A percentile compares a stretch with the other conserved stretches of the same genome.
phyloP scores from a whole-genome alignment of 2,329 filamentous ascomycete genomes.

The Fusarium nurragi region DNA sequence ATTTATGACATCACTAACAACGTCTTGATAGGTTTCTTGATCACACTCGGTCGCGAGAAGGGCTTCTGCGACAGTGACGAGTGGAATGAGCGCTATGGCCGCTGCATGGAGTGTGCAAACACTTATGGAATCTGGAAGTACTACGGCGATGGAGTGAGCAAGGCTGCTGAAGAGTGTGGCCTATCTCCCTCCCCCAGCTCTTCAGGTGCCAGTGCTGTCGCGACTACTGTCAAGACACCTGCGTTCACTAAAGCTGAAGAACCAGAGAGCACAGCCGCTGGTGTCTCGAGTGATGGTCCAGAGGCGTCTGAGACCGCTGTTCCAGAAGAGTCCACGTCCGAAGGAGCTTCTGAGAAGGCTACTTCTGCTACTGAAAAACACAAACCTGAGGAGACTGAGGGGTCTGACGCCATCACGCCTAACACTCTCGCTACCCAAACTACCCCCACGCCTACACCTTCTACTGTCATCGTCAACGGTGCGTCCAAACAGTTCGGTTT shows the following conservation, averaged over 20 bases:
- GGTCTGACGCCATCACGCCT: too few species aligned
- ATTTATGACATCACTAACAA: not conserved
- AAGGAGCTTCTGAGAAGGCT: not conserved
- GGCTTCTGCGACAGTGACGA: constrained; percentile 51
- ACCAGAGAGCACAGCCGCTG: not conserved
- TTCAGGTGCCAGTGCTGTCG: constrained; percentile 18
- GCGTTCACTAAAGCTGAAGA: not conserved
- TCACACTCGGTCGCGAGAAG: constrained; percentile 47
- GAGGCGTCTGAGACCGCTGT: not conserved
- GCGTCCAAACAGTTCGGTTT: constrained; percentile 23
- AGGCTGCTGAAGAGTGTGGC: constrained; percentile 47
- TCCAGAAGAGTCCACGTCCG: not conserved
- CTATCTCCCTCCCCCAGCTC: constrained; percentile 30
- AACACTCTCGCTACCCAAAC: not conserved
- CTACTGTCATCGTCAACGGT: constrained; percentile 7
- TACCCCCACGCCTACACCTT: constrained; percentile 11
- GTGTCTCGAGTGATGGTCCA: not conserved
- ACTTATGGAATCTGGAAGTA: constrained; percentile 57
- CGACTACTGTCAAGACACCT: not conserved
- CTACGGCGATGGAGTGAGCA: constrained; percentile 52
- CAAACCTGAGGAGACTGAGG: too few species aligned
- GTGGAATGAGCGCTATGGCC: constrained; percentile 53
- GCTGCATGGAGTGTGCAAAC: constrained; percentile 56
- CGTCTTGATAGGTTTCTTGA: constrained; percentile 23
- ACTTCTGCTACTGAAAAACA: not conserved